Conservation (phyloP, 2,329 filamentous ascomycete genomes). For the Pseudogymnoascus sp. region DNA sequence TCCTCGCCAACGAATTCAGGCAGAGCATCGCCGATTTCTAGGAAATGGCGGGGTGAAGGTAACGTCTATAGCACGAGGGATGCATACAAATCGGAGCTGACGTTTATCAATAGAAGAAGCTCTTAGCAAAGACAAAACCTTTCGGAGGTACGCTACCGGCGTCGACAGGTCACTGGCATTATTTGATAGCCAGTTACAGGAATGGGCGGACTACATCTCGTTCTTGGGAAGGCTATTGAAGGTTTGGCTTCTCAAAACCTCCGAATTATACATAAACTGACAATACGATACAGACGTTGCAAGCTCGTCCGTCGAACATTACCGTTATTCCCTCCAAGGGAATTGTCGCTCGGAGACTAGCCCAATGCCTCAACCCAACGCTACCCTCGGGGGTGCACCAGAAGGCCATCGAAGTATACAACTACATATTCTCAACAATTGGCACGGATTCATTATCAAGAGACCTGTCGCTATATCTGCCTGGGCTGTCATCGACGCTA, state of each 20-base stretch:
- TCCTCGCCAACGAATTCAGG: conserved; percentile 77
- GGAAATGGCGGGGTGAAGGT: conserved; percentile 72
- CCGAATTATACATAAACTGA: conserved; percentile 14
- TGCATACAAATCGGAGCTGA: neutral
- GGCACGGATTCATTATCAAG: conserved; percentile 69
- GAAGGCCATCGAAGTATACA: conserved; percentile 91
- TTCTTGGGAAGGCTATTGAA: conserved; percentile 88
- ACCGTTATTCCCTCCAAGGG: conserved; percentile 72
- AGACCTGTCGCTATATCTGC: conserved; percentile 81
- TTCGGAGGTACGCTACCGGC: conserved; percentile 80
- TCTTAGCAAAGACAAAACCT: conserved; percentile 54
- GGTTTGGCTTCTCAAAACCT: conserved; percentile 38
- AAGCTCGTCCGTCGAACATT: conserved; percentile 68
- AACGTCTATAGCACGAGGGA: conserved; percentile 20
- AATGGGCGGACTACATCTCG: conserved; percentile 99
- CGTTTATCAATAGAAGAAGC: conserved; percentile 38
- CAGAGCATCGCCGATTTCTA: conserved; percentile 63
- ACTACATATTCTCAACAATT: conserved; percentile 78
- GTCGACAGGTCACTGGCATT: conserved; percentile 81
- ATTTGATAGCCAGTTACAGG: conserved; percentile 88
- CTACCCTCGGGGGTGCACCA: conserved; percentile 95
- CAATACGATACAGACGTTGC: conserved; percentile 57
- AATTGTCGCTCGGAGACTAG: conserved; percentile 77
- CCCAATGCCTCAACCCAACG: conserved; percentile 89
- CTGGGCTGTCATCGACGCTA: conserved; percentile 78